These are phyloP conservation scores for Akebia trifoliata DNA, from an alignment of 164 flowering plant species.

Conservation along the genomic window DNA sequence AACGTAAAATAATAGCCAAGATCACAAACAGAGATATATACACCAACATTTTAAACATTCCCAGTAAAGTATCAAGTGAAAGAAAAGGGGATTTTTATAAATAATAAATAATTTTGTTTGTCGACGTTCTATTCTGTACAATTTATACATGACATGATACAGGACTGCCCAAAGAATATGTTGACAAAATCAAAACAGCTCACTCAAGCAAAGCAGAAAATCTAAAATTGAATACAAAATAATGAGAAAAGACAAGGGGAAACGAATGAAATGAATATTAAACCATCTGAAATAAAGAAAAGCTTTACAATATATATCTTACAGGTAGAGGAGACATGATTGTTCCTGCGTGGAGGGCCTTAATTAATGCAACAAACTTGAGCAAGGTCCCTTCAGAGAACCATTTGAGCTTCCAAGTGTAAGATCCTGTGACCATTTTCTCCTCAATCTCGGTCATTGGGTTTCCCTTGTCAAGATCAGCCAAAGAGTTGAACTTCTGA, in stretches of 20 bases:
- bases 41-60: no score
- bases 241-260: constrained; percentile 10
- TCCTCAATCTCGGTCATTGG: neutral
- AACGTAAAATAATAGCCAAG: no score
- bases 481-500: neutral
- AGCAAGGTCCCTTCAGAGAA: constrained; percentile 47
- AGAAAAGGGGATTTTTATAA: no score
- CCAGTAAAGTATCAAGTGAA: no score
- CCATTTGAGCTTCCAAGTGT: constrained; percentile 63
- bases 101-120: neutral
- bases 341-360: constrained; percentile 48
- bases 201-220: constrained; percentile 17
- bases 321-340: constrained; percentile 33
- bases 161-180: constrained; percentile 27
- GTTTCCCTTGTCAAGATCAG: constrained; percentile 3
- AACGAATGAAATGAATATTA: constrained; percentile 44
- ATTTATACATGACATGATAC: constrained; percentile 6
- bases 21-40: no score
- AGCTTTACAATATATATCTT: constrained; percentile 26
- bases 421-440: constrained; percentile 13
- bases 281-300: constrained; percentile 9
- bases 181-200: constrained; percentile 7
- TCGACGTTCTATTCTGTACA: constrained; percentile 7
- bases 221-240: neutral
- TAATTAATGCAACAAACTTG: constrained; percentile 55